Evolutionary conservation across 257 asterid species (phyloP).

Genomic region (Solanum dulcamara): DNA sequence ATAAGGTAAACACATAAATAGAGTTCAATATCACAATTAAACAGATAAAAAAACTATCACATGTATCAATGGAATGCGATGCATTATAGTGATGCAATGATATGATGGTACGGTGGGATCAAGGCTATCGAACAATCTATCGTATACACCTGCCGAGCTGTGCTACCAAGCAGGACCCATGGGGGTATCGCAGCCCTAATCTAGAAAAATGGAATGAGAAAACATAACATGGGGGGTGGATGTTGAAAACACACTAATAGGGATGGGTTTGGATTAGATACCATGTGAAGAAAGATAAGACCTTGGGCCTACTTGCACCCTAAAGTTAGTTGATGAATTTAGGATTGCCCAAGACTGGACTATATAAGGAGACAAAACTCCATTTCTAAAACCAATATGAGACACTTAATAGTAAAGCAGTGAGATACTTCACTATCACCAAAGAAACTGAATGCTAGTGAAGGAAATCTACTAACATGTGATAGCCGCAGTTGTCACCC

Average conservation of each 20-base stretch:
- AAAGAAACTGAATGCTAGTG: background rate
- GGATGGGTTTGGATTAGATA: background rate
- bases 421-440: background rate
- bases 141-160: too few species aligned
- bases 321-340: background rate
- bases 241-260: background rate
- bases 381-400: constrained; percentile 12
- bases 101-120: too few species aligned
- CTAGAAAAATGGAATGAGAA: background rate
- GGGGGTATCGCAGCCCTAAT: too few species aligned
- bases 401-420: background rate
- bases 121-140: too few species aligned
- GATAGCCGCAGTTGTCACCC: constrained; percentile 86
- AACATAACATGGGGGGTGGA: background rate
- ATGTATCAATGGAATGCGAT: too few species aligned
- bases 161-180: too few species aligned
- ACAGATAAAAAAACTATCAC: too few species aligned
- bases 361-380: background rate
- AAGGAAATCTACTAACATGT: constrained; percentile 41
- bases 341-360: background rate
- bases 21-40: too few species aligned
- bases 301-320: background rate
- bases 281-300: background rate
- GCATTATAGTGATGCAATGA: too few species aligned
- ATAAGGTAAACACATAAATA: too few species aligned